A percentile compares a stretch with the other conserved stretches of the same genome.
These are phyloP conservation scores for Diaporthe sp. DNA, from an alignment of 2,329 filamentous ascomycete genomes.

Conservation along the genomic window DNA sequence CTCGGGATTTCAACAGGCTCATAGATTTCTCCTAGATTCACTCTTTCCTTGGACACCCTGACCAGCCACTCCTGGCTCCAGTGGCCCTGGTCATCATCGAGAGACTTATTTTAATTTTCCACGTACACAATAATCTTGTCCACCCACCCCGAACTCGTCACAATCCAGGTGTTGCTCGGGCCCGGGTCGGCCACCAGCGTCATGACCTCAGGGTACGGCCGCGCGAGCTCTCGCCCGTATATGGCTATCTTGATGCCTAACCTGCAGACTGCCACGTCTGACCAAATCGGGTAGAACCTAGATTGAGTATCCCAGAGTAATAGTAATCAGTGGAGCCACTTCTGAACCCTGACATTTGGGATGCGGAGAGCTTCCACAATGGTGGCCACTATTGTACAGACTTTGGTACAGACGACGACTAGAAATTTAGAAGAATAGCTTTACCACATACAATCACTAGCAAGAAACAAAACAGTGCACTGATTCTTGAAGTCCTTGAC, in stretches of 20 bases:
- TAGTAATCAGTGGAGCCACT: no score
- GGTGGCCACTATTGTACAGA: no score
- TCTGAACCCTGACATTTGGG: no score
- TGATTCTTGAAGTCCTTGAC: no score
- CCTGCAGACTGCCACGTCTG: no score
- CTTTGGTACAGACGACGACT: no score
- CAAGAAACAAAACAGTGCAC: no score
- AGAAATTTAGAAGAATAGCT: no score
- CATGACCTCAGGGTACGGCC: conserved; percentile 46
- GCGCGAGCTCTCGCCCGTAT: conserved; percentile 47
- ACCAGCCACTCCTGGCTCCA: conserved; percentile 55
- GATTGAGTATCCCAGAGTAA: no score
- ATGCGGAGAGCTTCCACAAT: no score
- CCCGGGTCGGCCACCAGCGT: conserved; percentile 48
- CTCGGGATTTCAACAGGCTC: conserved; percentile 51
- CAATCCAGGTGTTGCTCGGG: conserved; percentile 44
- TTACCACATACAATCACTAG: no score
- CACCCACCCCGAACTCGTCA: conserved; percentile 22
- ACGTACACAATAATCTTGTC: conserved; percentile 42
- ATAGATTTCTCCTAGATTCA: conserved; percentile 50
- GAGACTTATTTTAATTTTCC: conserved; percentile 41
- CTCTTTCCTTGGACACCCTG: conserved; percentile 54
- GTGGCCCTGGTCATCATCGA: conserved; percentile 40
- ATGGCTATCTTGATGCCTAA: conserved; percentile 28
- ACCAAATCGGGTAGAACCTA: no score